Evolutionary conservation across 2,329 filamentous ascomycete genomes (phyloP), one percentile per base, ranked within the genome.

Genomic region (Anisogramma anomala): DNA sequence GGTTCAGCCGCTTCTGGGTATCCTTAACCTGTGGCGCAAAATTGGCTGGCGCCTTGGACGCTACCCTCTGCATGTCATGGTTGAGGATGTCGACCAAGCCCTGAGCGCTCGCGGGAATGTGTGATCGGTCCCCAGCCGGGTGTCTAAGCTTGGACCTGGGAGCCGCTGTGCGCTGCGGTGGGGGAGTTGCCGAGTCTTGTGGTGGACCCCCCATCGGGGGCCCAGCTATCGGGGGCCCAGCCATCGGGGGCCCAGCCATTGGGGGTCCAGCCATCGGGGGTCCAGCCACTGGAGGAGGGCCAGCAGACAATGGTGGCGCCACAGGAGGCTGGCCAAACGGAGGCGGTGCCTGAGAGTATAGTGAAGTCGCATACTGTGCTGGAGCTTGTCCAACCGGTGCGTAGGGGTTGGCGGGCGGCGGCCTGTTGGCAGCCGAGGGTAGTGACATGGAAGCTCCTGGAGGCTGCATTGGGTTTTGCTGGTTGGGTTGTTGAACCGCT

Each of bases 21-120:
- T 96, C 91, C 53, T 86, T 84, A 15, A 98, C 87, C 58, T 96
- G 88, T 11, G 79, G 73, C 48, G 84, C 81, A 65, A 91, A 95
- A 13, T 81, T 79, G n/a, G 81, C 69, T 14, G 91, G 91, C 1
- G 91, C 91, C 51, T 85, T 82, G 23, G 79, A 66, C 45, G 88
- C 88, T 41, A 98, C 84, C 25, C 87, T 83, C 53, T 89, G 80
- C 77, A 96, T 87, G 52, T 96, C 89, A 23, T 74, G 72, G 40
- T 69, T 80, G 35, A 98, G 71, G 27, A 93, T 75, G 39, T 94
- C 84, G 40, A 84, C 87, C 51, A 98, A 71, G 36, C 77, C 79
- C 57, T 82, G 79, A 11, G 89, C 85, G 38, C 70, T 69, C 10
- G 76, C 59, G 0, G 89, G 84, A 43, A 98, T 94, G 59, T 96